Evolutionary conservation across 2,329 filamentous ascomycete species (phyloP), one percentile per base, ranked within the genome.

Genomic region (Alternaria alternata): DNA sequence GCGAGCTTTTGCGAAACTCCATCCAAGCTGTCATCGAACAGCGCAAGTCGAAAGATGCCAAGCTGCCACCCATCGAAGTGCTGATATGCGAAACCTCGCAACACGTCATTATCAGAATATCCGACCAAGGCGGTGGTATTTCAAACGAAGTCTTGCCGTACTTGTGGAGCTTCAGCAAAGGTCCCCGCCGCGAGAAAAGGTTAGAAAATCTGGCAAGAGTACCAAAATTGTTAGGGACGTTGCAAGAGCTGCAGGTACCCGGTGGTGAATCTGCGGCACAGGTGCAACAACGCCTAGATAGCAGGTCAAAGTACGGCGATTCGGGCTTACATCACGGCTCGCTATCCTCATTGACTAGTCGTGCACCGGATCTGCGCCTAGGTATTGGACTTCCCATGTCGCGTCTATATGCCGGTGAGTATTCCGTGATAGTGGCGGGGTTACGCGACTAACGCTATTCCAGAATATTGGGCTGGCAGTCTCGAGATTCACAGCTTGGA

Each of bases 151-250:
- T 94, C 59, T 82, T 97, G 22, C 94, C 94, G 0, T 91, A 96
- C 75, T 85, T 99, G 6, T 99, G 96, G 95, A 96, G 93, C 26
- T 99, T 99, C 77, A 93, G 89, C 79, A 98, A 98, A 80, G 94
- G 94, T 0, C 93, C 94, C 2, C 88, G 92, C 36, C 91, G 89
- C 59, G 85, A 90, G 66, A 86, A 88, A 61, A 88, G 93, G 4
- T 85, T 98, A n/a, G 84, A 92, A 69, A 98, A 97, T 75, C 85
- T 99, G 8, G 88, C 87, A 11, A 88, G 90, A 65, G 94, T 99
- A 3, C 95, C 95, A 3, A 91, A 92, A 62, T 91, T 99, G 85
- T 92, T 94, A 12, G 95, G 93, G 20, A 99, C 94, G 0, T 88
- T 97, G 82, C 92, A 98, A 79, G 95, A 97, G 78, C 82, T 97